A percentile compares a stretch with the other conserved stretches of the same genome.
Evolutionary conservation across 345 rosid species (phyloP).

Genomic region (Hibiscus trionum): DNA sequence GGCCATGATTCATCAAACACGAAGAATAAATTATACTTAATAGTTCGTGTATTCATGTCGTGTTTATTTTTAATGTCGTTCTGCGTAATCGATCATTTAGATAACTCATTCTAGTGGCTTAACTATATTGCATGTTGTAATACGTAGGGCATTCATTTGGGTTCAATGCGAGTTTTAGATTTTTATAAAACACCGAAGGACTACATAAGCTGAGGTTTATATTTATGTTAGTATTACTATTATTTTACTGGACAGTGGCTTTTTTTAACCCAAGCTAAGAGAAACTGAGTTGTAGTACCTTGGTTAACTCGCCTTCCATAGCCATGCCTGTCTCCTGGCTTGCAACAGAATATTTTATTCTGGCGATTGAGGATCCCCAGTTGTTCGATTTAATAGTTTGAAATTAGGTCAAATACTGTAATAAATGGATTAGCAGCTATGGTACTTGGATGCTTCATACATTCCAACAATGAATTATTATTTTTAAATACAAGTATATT

Average conservation of each 20-base stretch:
- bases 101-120: background rate
- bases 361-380: background rate
- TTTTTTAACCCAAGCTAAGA: background rate
- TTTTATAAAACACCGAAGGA: background rate
- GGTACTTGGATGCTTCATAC: background rate
- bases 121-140: background rate
- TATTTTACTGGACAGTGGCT: background rate
- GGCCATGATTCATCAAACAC: background rate
- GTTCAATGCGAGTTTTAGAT: background rate
- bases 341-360: slow-evolving; percentile 1
- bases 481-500: background rate
- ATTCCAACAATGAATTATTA: background rate
- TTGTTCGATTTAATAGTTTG: background rate
- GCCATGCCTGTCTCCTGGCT: background rate
- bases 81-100: background rate
- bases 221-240: background rate
- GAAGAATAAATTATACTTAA: background rate
- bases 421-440: background rate
- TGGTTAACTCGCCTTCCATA: background rate
- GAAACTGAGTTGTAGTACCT: background rate
- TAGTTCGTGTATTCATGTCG: background rate
- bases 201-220: background rate
- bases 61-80: background rate
- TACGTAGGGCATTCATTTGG: background rate
- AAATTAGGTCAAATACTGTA: background rate